phyloP scores from a whole-genome alignment of 2,329 filamentous ascomycete genomes.

The Fusarium pseudonygamai region DNA sequence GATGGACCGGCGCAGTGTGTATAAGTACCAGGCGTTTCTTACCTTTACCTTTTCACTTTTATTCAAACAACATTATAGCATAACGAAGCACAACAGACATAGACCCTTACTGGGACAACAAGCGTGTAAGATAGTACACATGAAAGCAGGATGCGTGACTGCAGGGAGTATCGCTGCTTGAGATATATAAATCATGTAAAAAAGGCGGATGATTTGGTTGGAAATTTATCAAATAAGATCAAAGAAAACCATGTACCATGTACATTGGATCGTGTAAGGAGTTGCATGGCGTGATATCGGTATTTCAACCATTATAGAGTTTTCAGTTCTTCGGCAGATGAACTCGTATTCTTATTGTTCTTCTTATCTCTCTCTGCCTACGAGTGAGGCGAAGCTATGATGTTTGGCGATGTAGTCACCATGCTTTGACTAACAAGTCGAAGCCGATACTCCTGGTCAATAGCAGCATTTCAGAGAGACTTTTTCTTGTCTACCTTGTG shows the following conservation, averaged over 20 bases:
- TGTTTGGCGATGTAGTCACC: background rate
- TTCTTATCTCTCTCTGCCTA: background rate
- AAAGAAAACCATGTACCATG: conserved; percentile 5
- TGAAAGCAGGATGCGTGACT: conserved; percentile 1
- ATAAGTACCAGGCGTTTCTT: conserved; percentile 16
- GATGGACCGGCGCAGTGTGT: conserved; percentile 41
- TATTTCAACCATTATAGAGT: conserved; percentile 2
- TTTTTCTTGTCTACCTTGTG: background rate
- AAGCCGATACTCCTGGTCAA: background rate
- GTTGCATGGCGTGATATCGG: conserved; percentile 16
- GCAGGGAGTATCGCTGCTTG: background rate
- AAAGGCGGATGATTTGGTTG: conserved; percentile 24
- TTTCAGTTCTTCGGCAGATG: background rate
- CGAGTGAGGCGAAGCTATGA: background rate
- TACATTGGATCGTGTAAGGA: conserved; percentile 1
- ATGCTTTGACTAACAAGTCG: background rate
- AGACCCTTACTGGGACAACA: conserved; percentile 18
- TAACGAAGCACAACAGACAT: conserved; percentile 26
- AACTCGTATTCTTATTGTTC: background rate
- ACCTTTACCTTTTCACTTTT: background rate
- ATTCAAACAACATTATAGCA: conserved; percentile 15
- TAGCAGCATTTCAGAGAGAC: background rate
- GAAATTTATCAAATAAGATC: background rate
- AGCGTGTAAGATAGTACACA: conserved; percentile 22
- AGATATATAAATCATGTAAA: conserved; percentile 10